Conservation (phyloP, 495 filamentous ascomycete species). For the Neurospora sp. region DNA sequence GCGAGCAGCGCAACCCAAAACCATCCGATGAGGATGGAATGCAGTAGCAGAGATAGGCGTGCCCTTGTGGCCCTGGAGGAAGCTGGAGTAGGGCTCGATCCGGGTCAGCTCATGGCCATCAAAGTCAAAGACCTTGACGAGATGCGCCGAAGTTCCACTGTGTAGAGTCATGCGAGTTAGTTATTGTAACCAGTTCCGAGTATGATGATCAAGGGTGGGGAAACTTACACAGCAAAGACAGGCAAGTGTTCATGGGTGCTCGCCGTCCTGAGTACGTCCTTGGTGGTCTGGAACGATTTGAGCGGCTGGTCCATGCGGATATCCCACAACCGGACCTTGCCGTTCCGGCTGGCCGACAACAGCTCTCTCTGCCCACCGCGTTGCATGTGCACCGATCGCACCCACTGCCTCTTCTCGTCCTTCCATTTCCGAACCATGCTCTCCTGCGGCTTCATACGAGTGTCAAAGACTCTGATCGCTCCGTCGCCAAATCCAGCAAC, state of each 20-base stretch:
- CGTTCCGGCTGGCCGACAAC: conserved; percentile 75
- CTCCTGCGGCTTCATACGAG: conserved; percentile 66
- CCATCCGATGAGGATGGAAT: conserved; percentile 92
- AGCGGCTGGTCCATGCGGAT: conserved; percentile 73
- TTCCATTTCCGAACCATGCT: conserved; percentile 95
- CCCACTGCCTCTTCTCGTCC: conserved; percentile 75
- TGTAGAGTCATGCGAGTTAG: conserved; percentile 14
- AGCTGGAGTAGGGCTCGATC: conserved; percentile 79
- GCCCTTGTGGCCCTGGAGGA: conserved; percentile 62
- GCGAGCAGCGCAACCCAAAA: conserved; percentile 72
- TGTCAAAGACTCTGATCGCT: conserved; percentile 91
- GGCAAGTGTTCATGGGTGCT: conserved; percentile 95
- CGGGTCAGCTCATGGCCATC: conserved; percentile 65
- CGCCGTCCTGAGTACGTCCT: conserved; percentile 68
- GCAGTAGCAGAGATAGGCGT: conserved; percentile 78
- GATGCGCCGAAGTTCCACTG: conserved; percentile 79
- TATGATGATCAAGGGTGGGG: not conserved
- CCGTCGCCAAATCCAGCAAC: conserved; percentile 95
- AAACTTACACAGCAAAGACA: conserved; percentile 85
- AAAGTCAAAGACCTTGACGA: conserved; percentile 86
- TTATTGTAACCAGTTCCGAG: not conserved
- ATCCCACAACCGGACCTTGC: conserved; percentile 94
- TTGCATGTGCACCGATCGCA: conserved; percentile 94
- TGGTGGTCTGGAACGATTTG: conserved; percentile 63
- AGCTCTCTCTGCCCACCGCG: conserved; percentile 87